Evolutionary conservation across 176 grass and related monocot genomes (phyloP).

Genomic region (Areca catechu): DNA sequence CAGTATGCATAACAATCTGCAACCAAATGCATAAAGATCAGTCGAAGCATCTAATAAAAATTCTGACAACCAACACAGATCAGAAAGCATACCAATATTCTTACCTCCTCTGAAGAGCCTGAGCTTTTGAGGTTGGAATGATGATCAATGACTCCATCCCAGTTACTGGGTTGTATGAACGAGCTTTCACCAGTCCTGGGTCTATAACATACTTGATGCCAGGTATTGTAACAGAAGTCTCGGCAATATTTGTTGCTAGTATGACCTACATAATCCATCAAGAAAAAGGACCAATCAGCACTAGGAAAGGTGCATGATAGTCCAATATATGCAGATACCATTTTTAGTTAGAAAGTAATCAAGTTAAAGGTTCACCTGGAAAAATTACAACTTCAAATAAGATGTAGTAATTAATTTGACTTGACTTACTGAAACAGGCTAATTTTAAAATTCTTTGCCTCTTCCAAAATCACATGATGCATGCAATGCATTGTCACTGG

Average conservation of each 20-base stretch:
- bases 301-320: not conserved
- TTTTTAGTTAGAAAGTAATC: no score
- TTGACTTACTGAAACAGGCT: no score
- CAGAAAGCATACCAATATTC: not conserved
- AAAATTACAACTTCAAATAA: no score
- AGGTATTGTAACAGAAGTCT: slow-evolving; percentile 95
- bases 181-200: slow-evolving; percentile 89
- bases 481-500: no score
- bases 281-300: not conserved
- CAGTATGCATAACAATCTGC: no score
- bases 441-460: no score
- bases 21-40: no score
- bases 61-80: not conserved
- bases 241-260: slow-evolving; percentile 98
- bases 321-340: no score
- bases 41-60: not conserved
- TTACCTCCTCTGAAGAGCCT: slow-evolving; percentile 95
- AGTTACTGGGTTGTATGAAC: slow-evolving; percentile 88
- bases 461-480: no score
- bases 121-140: slow-evolving; percentile 80
- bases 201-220: slow-evolving; percentile 98
- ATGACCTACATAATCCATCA: slow-evolving; percentile 44
- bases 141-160: slow-evolving; percentile 92
- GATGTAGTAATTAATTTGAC: no score
- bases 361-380: no score